Evolutionary conservation across 2,329 filamentous ascomycete genomes (phyloP), one percentile per base, ranked within the genome.

Genomic region (Claviceps quebecensis): DNA sequence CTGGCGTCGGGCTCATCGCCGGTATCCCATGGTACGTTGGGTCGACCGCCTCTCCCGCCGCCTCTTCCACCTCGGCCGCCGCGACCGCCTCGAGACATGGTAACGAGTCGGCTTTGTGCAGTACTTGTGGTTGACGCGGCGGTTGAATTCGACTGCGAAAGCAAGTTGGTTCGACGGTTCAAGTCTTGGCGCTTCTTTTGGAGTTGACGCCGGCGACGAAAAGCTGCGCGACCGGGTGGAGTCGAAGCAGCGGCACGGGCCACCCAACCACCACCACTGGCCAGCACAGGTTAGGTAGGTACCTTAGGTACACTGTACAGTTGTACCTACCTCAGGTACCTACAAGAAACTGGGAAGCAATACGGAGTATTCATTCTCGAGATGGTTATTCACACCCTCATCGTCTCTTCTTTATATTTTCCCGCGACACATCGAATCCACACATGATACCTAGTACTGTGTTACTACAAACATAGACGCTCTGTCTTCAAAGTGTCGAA

Each of bases 1-100:
- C 74, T 69, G 49, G 72, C 72, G 60, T 79, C 75, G 8, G 75
- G 72, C 56, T 80, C 77, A 56, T 78, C 75, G 41, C 72, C 68
- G 17, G 65, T 69, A 45, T 72, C 72, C 73, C 76, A 80, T 0
- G 76, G 72, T 51, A 77, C 68, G 29, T 71, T 69, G 11, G 70
- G 71, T 17, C 70, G 63, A 46, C 72, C 69, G 45, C 72, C 69
- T 46, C 67, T 69, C 49, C 72, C 62, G n/a, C 68, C 67, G 46
- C 73, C 72, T 50, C 73, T 72, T 53, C 72, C 68, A 41, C 69
- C 72, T 47, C 73, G 73, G 48, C 76, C 71, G 38, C 74, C 72
- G 56, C 76, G 72, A 61, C 75, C 73, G 53, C 75, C 74, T 62
- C 73, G 67, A 49, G 75, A 77, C 75, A 78, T 78, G 57, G 46